Base-by-base conservation (phyloP, 371 early-diverging fungal species). In the Chytridium lagenaria region DNA sequence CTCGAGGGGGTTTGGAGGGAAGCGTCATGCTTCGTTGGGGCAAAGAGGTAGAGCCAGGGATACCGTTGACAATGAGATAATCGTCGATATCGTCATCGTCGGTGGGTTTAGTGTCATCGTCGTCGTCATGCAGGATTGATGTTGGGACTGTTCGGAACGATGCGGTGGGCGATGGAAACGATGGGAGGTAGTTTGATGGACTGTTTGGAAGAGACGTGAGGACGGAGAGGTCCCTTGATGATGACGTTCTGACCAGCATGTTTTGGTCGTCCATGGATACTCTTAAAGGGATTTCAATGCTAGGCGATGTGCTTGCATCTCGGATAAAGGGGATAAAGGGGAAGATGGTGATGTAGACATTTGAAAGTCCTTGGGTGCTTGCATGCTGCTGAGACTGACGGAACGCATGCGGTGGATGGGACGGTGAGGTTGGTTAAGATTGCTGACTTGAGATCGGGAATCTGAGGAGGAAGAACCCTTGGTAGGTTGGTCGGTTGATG, bases 391-490 rank as follows among this genome's bases (percentile, higher is more conserved):
- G 55, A 52, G 55, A 26, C n/a, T n/a, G 55, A 52, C 55, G 26
- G 55, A 52, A 5, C 55, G 55, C 55, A 52, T 52, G 55, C 55
- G 55, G 23, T 52, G 55, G n/a, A 52, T 26, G 26, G 55, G 55
- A 5, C 55, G 55, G 23, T 52, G 55, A 26, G 7, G 44, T 7
- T 7, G 44, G 7, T 52, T 26, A 23, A 26, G 26, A 10, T 52
- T 26, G 26, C 5, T 12, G 16, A 26, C 55, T 26, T 52, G 55
- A 52, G n/a, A n/a, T n/a, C n/a, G n/a, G n/a, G n/a, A n/a, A n/a
- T n/a, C n/a, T n/a, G n/a, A n/a, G n/a, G n/a, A n/a, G n/a, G n/a
- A n/a, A n/a, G n/a, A n/a, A n/a, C n/a, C n/a, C n/a, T n/a, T n/a
- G n/a, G n/a, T n/a, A n/a, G n/a, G n/a, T n/a, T n/a, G n/a, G n/a